Base-by-base conservation (phyloP, 1,139 yeast species). In the Hemisphaericaspora xylanilytica region DNA sequence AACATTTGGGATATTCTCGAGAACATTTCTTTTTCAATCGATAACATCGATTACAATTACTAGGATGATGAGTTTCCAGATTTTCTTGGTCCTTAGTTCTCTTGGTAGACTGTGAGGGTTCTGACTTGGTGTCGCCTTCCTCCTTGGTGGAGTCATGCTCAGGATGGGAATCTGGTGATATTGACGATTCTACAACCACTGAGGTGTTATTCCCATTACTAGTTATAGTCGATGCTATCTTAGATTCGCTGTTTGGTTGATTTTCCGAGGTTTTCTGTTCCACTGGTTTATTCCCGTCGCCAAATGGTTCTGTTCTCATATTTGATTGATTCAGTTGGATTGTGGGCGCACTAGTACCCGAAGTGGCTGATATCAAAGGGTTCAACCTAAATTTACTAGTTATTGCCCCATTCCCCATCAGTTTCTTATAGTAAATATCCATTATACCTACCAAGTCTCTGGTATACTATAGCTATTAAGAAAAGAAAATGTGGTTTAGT, bases 21-120 rank as follows among this genome's bases (percentile, higher is more conserved):
- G 63, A 59, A 41, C 75, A 70, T 45, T 68, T 69, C 47, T 70
- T 70, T 58, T 70, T 70, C 40, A 69, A 54, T 26, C 71, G 48
- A 43, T 70, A 69, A 51, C 76, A 70, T 30, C 75, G 48, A 34
- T 62, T 65, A 45, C 76, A 68, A 54, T 67, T 67, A 43, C 58
- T 60, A 8, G 64, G 53, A 38, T 61, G 69, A 40, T 60, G 68
- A 12, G 62, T 61, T 5, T 51, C 52, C 6, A 28, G 14, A 17
- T 10, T 29, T 29, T 17, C 32, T 9, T n/a, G 3, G 10, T 29
- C n/a, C n/a, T n/a, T n/a, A n/a, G n/a, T n/a, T n/a, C n/a, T n/a
- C n/a, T n/a, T n/a, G n/a, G n/a, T n/a, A n/a, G n/a, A n/a, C n/a
- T n/a, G n/a, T n/a, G n/a, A n/a, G n/a, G n/a, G n/a, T n/a, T n/a